Evolutionary conservation across 148 eudicot genomes (phyloP).

Genomic region (Silene latifolia): DNA sequence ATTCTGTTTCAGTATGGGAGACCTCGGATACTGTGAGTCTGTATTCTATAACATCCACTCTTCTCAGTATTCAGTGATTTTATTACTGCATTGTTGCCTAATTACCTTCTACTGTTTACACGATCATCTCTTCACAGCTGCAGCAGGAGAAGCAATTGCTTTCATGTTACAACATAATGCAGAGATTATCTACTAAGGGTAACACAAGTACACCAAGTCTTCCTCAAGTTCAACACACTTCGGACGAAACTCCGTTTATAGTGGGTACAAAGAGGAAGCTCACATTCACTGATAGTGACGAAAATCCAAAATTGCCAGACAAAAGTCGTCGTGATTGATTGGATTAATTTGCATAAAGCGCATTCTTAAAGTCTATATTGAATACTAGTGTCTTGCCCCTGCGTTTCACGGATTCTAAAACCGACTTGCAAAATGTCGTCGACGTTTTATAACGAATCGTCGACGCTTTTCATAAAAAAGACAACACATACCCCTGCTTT

Average conservation of each 20-base stretch:
- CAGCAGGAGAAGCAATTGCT: slow-evolving; percentile 17
- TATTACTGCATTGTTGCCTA: background rate
- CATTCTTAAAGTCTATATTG: background rate
- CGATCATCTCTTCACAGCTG: slow-evolving; percentile 10
- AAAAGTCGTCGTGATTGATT: slow-evolving; percentile 9
- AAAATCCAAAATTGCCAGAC: slow-evolving; percentile 10
- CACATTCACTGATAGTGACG: slow-evolving; percentile 21
- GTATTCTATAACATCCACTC: background rate
- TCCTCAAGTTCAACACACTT: slow-evolving; percentile 14
- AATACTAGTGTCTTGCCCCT: no score
- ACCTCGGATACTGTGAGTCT: slow-evolving; percentile 45
- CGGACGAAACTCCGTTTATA: slow-evolving; percentile 2
- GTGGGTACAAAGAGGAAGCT: slow-evolving; percentile 30
- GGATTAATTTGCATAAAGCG: slow-evolving; percentile 3
- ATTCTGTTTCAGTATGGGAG: slow-evolving; percentile 36
- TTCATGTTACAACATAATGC: slow-evolving; percentile 31
- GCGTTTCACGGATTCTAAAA: no score
- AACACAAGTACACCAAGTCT: slow-evolving; percentile 24
- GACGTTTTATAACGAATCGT: no score
- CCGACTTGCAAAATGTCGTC: no score
- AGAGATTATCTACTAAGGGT: slow-evolving; percentile 26
- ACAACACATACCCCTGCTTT: no score
- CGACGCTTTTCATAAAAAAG: no score
- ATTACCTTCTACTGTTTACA: background rate
- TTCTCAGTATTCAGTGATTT: background rate